Conservation (phyloP, 2,329 filamentous ascomycete genomes). For the Aspergillus sp. region DNA sequence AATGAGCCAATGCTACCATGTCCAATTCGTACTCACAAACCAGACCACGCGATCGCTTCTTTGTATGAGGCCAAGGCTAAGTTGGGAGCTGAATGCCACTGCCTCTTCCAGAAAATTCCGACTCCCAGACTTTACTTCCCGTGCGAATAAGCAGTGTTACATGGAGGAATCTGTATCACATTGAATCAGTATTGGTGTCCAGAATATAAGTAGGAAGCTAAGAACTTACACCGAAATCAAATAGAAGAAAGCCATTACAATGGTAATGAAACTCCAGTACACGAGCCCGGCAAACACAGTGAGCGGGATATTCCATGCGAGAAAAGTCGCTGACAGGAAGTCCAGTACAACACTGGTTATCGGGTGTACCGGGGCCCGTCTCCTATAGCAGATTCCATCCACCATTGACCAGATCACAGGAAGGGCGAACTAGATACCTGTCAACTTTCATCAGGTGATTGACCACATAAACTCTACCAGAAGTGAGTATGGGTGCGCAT, state of each 20-base stretch:
- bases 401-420: neutral
- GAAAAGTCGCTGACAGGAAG: neutral
- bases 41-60: too few relatives aligned
- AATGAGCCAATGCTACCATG: too few relatives aligned
- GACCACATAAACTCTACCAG: too few relatives aligned
- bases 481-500: neutral
- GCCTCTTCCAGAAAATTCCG: too few relatives aligned
- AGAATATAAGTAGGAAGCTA: neutral
- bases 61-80: too few relatives aligned
- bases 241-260: neutral
- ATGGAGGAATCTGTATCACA: too few relatives aligned
- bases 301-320: neutral
- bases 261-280: neutral
- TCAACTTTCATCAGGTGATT: too few relatives aligned
- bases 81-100: too few relatives aligned
- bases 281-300: neutral
- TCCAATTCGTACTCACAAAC: too few relatives aligned
- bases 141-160: too few relatives aligned
- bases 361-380: neutral
- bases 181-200: too few relatives aligned
- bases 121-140: too few relatives aligned
- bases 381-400: neutral
- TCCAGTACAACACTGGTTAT: neutral
- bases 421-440: neutral
- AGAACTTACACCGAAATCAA: neutral